A percentile compares a stretch with the other conserved stretches of the same genome.
Evolutionary conservation across 169 alveolate species (phyloP).

Genomic region (Cryptosporidium parvum): DNA sequence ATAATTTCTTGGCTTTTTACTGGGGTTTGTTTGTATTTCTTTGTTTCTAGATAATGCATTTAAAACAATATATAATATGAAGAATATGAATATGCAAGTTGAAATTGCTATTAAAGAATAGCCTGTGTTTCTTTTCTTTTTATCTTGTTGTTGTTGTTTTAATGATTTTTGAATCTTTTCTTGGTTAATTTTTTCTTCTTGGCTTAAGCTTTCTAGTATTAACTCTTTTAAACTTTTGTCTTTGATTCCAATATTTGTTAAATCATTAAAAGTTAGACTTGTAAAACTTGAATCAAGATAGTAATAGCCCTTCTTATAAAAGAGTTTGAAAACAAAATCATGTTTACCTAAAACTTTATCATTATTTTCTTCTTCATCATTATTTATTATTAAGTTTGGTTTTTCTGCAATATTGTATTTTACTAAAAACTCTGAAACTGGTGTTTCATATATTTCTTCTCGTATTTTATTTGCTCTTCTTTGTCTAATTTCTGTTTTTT

Average conservation of each 20-base stretch:
- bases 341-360: conserved; percentile 15
- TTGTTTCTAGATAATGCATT: conserved; percentile 15
- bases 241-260: conserved; percentile 57
- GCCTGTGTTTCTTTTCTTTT: neutral
- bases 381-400: neutral
- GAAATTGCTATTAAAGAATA: conserved; percentile 32
- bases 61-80: conserved; percentile 17
- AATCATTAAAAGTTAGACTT: conserved; percentile 14
- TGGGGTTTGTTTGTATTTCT: neutral
- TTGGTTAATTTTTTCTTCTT: conserved; percentile 8
- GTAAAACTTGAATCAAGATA: conserved; percentile 40
- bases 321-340: conserved; percentile 59
- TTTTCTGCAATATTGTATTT: conserved; percentile 51
- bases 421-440: conserved; percentile 44
- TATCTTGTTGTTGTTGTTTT: neutral
- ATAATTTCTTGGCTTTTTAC: conserved; percentile 13
- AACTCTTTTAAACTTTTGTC: conserved; percentile 1
- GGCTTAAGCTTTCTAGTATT: neutral
- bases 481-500: conserved; percentile 11
- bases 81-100: conserved; percentile 43
- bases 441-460: conserved; percentile 40
- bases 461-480: conserved; percentile 9
- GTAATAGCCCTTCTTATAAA: conserved; percentile 43
- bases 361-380: neutral
- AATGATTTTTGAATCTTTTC: neutral